A percentile compares a stretch with the other conserved stretches of the same genome.
phyloP scores from a whole-genome alignment of 345 rosid species.

The Hibiscus tridactylites region DNA sequence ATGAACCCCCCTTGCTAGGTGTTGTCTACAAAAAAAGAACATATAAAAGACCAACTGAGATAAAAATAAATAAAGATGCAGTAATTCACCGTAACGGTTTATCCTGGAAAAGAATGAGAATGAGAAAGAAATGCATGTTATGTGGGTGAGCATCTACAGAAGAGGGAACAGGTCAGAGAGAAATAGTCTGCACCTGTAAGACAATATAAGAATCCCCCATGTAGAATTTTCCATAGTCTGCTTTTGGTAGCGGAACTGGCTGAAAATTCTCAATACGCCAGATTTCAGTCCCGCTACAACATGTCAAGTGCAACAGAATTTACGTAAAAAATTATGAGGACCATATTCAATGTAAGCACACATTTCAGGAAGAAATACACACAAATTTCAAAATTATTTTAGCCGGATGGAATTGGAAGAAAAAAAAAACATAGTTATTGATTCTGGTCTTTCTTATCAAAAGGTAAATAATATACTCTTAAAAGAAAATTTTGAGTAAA shows the following conservation, averaged over 20 bases:
- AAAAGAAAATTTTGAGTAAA: background rate
- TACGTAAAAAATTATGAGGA: constrained; percentile 3
- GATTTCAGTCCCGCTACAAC: constrained; percentile 77
- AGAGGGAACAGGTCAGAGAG: background rate
- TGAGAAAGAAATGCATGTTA: background rate
- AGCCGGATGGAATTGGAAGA: background rate
- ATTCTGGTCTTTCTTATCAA: background rate
- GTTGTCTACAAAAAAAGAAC: constrained; percentile 48
- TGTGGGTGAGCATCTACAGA: background rate
- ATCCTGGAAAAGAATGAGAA: constrained; percentile 5
- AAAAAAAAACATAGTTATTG: constrained; percentile 1
- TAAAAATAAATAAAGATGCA: constrained; percentile 10
- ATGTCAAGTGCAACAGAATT: constrained; percentile 49
- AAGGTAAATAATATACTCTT: background rate
- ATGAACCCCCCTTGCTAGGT: constrained; percentile 74
- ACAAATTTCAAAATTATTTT: background rate
- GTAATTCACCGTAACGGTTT: constrained; percentile 8
- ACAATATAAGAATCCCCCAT: constrained; percentile 91
- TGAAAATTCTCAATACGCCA: constrained; percentile 97
- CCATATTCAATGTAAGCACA: constrained; percentile 10
- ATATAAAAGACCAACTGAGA: constrained; percentile 1
- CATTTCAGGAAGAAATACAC: background rate
- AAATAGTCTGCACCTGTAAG: constrained; percentile 53
- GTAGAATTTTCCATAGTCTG: constrained; percentile 94
- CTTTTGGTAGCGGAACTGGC: constrained; percentile 76